Conservation (phyloP, 2,329 filamentous ascomycete genomes). For the Cladosporium sp. region DNA sequence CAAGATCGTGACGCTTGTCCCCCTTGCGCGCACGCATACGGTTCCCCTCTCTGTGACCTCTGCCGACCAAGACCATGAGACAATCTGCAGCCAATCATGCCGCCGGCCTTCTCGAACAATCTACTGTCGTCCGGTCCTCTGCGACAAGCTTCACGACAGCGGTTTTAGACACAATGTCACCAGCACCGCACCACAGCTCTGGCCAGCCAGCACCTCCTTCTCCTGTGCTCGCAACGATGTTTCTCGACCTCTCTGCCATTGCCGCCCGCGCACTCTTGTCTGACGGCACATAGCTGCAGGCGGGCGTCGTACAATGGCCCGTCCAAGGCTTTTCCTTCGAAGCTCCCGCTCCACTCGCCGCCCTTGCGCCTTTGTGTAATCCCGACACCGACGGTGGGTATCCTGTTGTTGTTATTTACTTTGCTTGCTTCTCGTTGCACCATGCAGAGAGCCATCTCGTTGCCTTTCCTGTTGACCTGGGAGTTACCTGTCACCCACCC, state of each 20-base stretch:
- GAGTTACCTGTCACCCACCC: conserved; percentile 4
- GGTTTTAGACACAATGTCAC: conserved; percentile 20
- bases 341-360: conserved; percentile 19
- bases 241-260: conserved; percentile 1
- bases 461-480: conserved; percentile 21
- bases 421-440: conserved; percentile 24
- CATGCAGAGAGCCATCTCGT: conserved; percentile 27
- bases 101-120: conserved; percentile 11
- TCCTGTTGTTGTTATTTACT: conserved; percentile 26
- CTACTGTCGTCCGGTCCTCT: not conserved
- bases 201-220: conserved; percentile 2
- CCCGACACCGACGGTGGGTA: conserved; percentile 15
- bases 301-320: conserved; percentile 20
- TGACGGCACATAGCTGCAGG: conserved; percentile 18
- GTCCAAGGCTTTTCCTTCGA: conserved; percentile 18
- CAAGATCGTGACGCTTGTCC: conserved; percentile 26
- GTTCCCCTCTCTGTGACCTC: conserved; percentile 20
- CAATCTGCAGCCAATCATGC: conserved; percentile 16
- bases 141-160: conserved; percentile 11
- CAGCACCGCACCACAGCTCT: conserved; percentile 1
- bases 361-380: conserved; percentile 36
- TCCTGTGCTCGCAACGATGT: conserved; percentile 14
- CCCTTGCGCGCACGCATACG: conserved; percentile 16
- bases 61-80: conserved; percentile 13
- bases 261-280: conserved; percentile 14